phyloP scores from a whole-genome alignment of 805 yeast genomes.

The Tetrapisispora namnaoensis region DNA sequence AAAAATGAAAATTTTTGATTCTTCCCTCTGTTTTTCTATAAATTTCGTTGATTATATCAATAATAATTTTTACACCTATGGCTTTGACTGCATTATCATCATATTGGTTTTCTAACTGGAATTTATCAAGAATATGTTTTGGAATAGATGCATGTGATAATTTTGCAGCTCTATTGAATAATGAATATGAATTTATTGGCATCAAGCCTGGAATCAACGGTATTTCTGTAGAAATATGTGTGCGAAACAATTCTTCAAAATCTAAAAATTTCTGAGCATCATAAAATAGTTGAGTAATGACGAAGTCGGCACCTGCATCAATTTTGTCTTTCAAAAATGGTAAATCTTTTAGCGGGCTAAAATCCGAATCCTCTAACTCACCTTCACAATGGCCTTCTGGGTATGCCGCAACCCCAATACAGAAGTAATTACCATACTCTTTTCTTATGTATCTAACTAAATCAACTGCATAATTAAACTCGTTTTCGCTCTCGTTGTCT shows the following conservation, averaged over 20 bases:
- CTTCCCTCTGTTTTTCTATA: conserved; percentile 43
- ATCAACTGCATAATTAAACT: conserved; percentile 74
- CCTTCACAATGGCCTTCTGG: conserved; percentile 97
- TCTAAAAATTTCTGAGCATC: conserved; percentile 68
- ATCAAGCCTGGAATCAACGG: conserved; percentile 79
- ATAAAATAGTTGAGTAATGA: conserved; percentile 84
- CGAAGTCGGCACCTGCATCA: conserved; percentile 90
- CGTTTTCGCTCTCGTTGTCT: conserved; percentile 40
- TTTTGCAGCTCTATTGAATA: conserved; percentile 81
- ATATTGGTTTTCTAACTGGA: conserved; percentile 46
- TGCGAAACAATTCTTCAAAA: conserved; percentile 48
- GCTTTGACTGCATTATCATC: conserved; percentile 77
- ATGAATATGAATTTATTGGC: conserved; percentile 80
- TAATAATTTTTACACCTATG: conserved; percentile 68
- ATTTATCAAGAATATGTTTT: conserved; percentile 35
- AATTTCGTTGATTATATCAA: conserved; percentile 52
- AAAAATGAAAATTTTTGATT: conserved; percentile 82
- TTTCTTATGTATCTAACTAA: conserved; percentile 69
- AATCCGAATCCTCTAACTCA: conserved; percentile 48
- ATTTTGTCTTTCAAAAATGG: conserved; percentile 77
- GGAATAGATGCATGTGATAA: conserved; percentile 84
- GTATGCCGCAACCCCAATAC: conserved; percentile 95
- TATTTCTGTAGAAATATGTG: conserved; percentile 33
- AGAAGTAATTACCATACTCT: conserved; percentile 69
- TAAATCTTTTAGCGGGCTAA: conserved; percentile 58